Evolutionary conservation across 1,139 yeast species (phyloP), one percentile per base, ranked within the genome.

Genomic region (Blastobotrys apis): DNA sequence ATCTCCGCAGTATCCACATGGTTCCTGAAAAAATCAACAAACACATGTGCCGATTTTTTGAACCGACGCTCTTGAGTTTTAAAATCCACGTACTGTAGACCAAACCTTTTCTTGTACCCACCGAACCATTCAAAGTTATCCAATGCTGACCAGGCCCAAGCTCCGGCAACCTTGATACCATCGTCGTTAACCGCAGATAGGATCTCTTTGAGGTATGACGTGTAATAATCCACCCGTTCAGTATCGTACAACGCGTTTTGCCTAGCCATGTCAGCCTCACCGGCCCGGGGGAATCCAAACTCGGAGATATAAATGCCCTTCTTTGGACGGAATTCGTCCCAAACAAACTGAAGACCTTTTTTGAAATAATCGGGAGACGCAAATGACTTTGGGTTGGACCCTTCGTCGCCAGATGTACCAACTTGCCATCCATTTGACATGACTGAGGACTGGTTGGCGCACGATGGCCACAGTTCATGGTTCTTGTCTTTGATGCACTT

Each of bases 71-170:
- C 64, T 47, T 61, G 65, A 13, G 67, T 64, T 13, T 63, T 58
- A 46, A 62, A 59, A 50, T 66, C 61, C 23, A 66, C 69, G 15
- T 57, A 61, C 47, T 65, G 68, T 9, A 66, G 45, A 6, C 70
- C 70, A 48, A 63, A 66, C 42, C 63, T 63, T 29, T 55, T 55
- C 2, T 40, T 47, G 29, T 44, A 45, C 32, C 64, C 65, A 35
- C 57, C 60, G 20, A 64, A 60, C 55, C 66, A 65, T 49, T 65
- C 68, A 61, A 64, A 64, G 47, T 65, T 62, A 49, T 66, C 71
- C 15, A 60, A 55, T 41, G 60, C 58, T 3, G 66, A 53, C 71
- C 71, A 66, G 3, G 66, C 66, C 36, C 61, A 51, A 5, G 65
- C 62, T 2, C 67, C 68, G 16, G 55, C 47, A 20, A 66, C 54